Evolutionary conservation across 345 rosid genomes (phyloP).

Genomic region (Fremontodendron californicum): DNA sequence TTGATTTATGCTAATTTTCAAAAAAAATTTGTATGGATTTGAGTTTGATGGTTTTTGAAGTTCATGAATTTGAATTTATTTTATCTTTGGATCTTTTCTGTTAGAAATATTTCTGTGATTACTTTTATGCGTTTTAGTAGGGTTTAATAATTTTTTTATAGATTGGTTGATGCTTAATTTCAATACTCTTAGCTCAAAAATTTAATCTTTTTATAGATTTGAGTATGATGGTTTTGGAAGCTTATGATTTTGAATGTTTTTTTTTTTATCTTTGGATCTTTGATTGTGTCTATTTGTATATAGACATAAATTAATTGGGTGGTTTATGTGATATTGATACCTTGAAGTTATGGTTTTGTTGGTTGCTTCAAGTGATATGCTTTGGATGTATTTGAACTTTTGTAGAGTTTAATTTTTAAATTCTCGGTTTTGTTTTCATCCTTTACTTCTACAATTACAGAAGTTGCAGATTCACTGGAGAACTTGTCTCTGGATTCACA

Average conservation of each 20-base stretch:
- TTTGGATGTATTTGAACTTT: not conserved
- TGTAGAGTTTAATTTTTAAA: not conserved
- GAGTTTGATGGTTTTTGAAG: not conserved
- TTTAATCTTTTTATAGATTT: not conserved
- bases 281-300: not conserved
- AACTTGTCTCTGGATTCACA: slow-evolving; percentile 55
- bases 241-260: not conserved
- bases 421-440: not conserved
- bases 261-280: not conserved
- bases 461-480: slow-evolving; percentile 57
- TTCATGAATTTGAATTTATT: not conserved
- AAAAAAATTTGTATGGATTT: not conserved
- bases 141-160: not conserved
- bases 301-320: not conserved
- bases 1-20: not conserved
- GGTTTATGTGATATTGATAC: not conserved
- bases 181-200: not conserved
- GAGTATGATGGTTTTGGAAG: not conserved
- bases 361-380: not conserved
- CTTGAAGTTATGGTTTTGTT: slow-evolving; percentile 4
- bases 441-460: slow-evolving; percentile 37
- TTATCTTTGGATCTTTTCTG: slow-evolving; percentile 2
- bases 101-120: not conserved
- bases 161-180: not conserved
- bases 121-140: not conserved